Percentiles rank a stretch among this genome's conserved stretches.
Evolutionary conservation across 176 grass and related monocot species (phyloP).

Genomic region (Lolium multiflorum): DNA sequence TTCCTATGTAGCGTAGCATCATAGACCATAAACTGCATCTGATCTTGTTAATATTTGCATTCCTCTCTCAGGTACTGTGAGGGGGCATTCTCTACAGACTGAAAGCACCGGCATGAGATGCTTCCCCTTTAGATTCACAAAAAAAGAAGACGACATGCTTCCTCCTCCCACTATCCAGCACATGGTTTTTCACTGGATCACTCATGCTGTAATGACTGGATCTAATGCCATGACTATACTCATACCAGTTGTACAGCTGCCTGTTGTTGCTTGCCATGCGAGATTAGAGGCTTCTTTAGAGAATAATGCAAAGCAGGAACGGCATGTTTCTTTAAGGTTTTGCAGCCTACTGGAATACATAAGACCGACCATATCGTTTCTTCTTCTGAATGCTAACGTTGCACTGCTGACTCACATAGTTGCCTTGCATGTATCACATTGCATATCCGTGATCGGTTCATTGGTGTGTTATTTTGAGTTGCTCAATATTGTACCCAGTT

Average conservation of each 20-base stretch:
- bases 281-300: slow-evolving; percentile 7
- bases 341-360: background rate
- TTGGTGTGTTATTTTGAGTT: background rate
- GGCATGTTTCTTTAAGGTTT: background rate
- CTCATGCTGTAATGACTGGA: background rate
- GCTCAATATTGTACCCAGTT: background rate
- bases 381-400: background rate
- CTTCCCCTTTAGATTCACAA: background rate
- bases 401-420: background rate
- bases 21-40: background rate
- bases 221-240: slow-evolving; percentile 3
- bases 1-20: background rate
- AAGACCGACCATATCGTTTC: background rate
- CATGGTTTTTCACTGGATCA: background rate
- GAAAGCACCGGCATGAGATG: slow-evolving; percentile 23
- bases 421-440: background rate
- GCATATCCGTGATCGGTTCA: background rate
- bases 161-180: background rate
- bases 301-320: slow-evolving; percentile 33
- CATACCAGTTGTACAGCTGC: slow-evolving; percentile 44
- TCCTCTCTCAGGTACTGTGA: slow-evolving; percentile 75
- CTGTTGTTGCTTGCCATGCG: background rate
- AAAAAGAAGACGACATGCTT: background rate
- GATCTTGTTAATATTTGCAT: slow-evolving; percentile 21
- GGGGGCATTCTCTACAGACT: slow-evolving; percentile 83